phyloP scores from a whole-genome alignment of 1,139 yeast species.

The Kluyveromyces sp. region DNA sequence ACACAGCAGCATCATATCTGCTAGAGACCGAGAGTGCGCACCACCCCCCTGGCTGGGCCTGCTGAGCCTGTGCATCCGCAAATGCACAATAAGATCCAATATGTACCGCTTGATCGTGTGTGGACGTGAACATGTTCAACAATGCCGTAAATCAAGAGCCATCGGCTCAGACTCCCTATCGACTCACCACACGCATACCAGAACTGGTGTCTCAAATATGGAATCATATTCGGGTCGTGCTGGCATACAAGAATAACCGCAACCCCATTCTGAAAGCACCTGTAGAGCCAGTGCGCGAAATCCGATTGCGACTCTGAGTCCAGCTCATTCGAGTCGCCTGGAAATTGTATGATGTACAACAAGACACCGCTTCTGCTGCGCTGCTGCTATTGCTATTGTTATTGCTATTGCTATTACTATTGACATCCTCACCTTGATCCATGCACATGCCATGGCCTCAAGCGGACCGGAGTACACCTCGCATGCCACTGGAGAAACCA shows the following conservation, averaged over 20 bases:
- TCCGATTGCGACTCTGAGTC: background rate
- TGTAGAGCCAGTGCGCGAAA: slow-evolving; percentile 1
- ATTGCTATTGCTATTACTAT: too few species aligned
- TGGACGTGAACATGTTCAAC: slow-evolving; percentile 13
- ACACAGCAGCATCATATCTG: slow-evolving; percentile 19
- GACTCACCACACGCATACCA: slow-evolving; percentile 17
- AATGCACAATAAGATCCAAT: slow-evolving; percentile 28
- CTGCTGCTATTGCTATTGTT: too few species aligned
- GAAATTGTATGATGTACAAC: too few species aligned
- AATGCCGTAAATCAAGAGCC: background rate
- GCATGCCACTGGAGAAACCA: background rate
- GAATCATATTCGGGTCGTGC: slow-evolving; percentile 6
- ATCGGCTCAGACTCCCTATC: background rate
- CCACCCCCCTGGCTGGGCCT: slow-evolving; percentile 29
- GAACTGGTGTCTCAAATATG: slow-evolving; percentile 20
- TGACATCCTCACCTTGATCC: too few species aligned
- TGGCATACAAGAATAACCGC: background rate
- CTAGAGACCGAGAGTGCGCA: slow-evolving; percentile 18
- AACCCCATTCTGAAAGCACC: background rate
- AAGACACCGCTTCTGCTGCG: too few species aligned
- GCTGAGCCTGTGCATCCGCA: slow-evolving; percentile 27
- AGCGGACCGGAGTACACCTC: too few species aligned
- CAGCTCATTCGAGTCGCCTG: background rate
- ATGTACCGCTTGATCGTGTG: slow-evolving; percentile 25
- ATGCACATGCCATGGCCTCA: too few species aligned